Conservation (phyloP, 2,329 filamentous ascomycete genomes). For the Cladophialophora chaetospira region DNA sequence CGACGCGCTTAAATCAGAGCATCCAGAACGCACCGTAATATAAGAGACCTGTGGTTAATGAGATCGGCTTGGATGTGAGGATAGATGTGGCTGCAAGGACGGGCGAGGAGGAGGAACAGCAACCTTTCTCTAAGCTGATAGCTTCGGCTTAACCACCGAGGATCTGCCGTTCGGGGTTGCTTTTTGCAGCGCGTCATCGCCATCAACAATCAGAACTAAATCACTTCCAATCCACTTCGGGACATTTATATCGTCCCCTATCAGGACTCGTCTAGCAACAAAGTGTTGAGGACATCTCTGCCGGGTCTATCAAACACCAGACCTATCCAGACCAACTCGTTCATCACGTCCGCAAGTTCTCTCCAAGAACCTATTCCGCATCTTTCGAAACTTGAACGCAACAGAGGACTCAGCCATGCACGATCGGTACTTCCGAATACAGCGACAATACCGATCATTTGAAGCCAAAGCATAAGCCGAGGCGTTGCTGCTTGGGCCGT, state of each 20-base stretch:
- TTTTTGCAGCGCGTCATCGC: neutral
- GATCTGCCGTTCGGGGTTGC: neutral
- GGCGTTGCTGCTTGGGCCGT: neutral
- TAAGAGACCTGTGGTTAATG: no score
- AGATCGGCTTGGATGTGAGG: neutral
- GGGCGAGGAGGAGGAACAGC: no score
- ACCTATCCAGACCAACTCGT: conserved; percentile 39
- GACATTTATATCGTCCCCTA: neutral
- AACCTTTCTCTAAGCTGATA: no score
- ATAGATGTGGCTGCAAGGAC: neutral
- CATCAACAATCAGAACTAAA: neutral
- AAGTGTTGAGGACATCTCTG: conserved; percentile 29
- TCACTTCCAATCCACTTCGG: neutral
- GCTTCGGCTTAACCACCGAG: neutral
- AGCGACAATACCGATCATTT: conserved; percentile 27
- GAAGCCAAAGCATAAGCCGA: conserved; percentile 29
- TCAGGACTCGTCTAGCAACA: neutral
- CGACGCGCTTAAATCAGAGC: neutral
- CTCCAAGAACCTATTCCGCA: conserved; percentile 16
- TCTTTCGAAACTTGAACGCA: conserved; percentile 1
- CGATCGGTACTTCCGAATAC: conserved; percentile 11
- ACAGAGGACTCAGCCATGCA: conserved; percentile 14
- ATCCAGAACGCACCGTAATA: no score
- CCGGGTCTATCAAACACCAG: conserved; percentile 37
- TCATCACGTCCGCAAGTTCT: conserved; percentile 33